Conservation (phyloP, 2,329 filamentous ascomycete genomes). For the Aspergillus sojae region DNA sequence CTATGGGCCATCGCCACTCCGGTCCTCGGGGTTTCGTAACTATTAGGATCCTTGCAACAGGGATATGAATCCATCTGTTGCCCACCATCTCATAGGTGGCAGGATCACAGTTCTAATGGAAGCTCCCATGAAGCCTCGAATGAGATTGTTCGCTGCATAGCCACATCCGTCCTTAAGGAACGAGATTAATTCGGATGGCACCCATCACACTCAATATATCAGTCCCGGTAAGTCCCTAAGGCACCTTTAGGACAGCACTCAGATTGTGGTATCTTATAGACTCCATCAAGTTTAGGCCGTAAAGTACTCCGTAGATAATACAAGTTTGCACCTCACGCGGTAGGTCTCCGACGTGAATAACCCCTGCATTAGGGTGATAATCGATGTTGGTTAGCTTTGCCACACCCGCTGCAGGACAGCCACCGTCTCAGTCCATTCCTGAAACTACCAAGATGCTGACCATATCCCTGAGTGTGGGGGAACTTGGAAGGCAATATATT, state of each 20-base stretch:
- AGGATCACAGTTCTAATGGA: neutral
- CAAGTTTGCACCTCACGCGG: neutral
- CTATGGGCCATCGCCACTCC: neutral
- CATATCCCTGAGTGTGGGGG: too few species aligned
- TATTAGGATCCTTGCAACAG: neutral
- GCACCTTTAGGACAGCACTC: neutral
- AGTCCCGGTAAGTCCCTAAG: neutral
- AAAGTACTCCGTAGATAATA: neutral
- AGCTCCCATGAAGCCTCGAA: too few species aligned
- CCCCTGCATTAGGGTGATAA: neutral
- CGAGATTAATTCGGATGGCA: neutral
- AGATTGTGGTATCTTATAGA: neutral
- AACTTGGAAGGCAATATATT: too few species aligned
- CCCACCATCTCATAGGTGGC: neutral
- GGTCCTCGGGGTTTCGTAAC: neutral
- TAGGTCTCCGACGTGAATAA: neutral
- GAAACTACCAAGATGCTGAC: neutral
- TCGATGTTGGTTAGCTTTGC: too few species aligned
- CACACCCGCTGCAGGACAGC: neutral
- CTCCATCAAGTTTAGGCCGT: neutral
- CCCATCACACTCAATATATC: neutral
- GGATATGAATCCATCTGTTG: neutral
- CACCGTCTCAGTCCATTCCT: too few species aligned
- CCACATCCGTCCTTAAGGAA: neutral
- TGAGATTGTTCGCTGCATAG: too few species aligned